Base-by-base conservation (phyloP, 768 basidiomycete species). In the Hygrophorus russula region DNA sequence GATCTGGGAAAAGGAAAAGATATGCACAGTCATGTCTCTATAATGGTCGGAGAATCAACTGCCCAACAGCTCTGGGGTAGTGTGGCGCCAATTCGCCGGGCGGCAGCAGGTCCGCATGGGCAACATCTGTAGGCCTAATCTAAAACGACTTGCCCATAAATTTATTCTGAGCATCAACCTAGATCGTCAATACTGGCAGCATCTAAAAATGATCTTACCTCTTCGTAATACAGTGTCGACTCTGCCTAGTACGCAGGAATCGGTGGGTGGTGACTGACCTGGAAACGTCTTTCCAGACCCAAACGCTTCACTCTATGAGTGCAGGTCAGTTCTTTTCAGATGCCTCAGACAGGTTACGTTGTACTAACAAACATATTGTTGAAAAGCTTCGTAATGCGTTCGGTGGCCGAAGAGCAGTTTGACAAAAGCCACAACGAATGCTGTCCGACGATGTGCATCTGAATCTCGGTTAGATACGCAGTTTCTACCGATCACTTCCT, bases 81-180 rank as follows among this genome's bases (percentile, higher is more conserved):
- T 28, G 20, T 42, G 29, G 34, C 14, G 34, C 44, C 35, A 81
- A 47, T 87, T 84, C 44, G 94, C 75, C 80, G 94, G 87, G 4
- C 91, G 93, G 60, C 94, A 96, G n/a, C n/a, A n/a, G n/a, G n/a
- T n/a, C n/a, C n/a, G n/a, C n/a, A n/a, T 97, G 93, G 0, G 92
- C 93, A 8, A 90, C 70, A n/a, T 94, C 93, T 2, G 92, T 97
- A 1, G 93, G 93, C 18, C 89, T 67, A 53, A 97, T 96, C 67
- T 98, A 94, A 56, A 98, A 97, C 0, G 84, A 88, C 60, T 92
- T 90, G 33, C 93, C 93, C 73, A 91, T 82, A 60, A 98, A 96
- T 63, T 82, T 94, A 59, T 92, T 93, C 61, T 96, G 91, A 2
- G 93, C 93, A 55, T 96, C 93, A 42, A 97, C 93, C 80, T 91